phyloP scores from a whole-genome alignment of 768 basidiomycete species.

The Psilocybe cubensis region DNA sequence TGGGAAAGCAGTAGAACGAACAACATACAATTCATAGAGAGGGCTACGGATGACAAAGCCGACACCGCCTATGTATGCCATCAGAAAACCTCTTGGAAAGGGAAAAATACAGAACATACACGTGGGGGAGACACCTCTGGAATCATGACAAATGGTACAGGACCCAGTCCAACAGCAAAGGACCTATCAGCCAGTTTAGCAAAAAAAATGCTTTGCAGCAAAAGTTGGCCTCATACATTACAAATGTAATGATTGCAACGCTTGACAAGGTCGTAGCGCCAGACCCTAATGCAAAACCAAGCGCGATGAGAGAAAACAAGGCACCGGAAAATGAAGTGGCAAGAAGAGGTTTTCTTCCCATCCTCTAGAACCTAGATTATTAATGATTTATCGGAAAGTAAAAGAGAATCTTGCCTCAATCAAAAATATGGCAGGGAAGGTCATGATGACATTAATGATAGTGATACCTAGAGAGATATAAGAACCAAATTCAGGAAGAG shows the following conservation, averaged over 20 bases:
- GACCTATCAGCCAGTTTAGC: constrained; percentile 49
- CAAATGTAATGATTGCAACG: constrained; percentile 75
- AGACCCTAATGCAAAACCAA: constrained; percentile 74
- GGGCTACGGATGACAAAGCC: constrained; percentile 72
- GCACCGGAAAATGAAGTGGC: constrained; percentile 68
- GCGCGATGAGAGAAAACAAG: constrained; percentile 60
- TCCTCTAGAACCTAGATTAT: constrained; percentile 45
- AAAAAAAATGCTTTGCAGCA: neutral
- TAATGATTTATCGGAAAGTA: neutral
- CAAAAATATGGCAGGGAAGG: constrained; percentile 84
- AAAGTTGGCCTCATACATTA: constrained; percentile 59
- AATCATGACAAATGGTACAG: constrained; percentile 91
- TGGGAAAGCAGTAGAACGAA: constrained; percentile 10
- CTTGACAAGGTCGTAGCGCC: constrained; percentile 66
- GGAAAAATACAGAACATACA: constrained; percentile 43
- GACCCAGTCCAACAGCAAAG: constrained; percentile 90
- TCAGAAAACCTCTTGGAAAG: constrained; percentile 6
- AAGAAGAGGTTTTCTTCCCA: constrained; percentile 77
- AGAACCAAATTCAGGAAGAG: constrained; percentile 78
- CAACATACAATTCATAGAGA: constrained; percentile 71
- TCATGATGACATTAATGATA: constrained; percentile 81
- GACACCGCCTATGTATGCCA: constrained; percentile 64
- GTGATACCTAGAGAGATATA: constrained; percentile 87
- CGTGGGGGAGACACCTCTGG: constrained; percentile 85
- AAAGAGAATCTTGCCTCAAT: constrained; percentile 65